Evolutionary conservation across 345 rosid genomes (phyloP).

Genomic region (Citrus inodora): DNA sequence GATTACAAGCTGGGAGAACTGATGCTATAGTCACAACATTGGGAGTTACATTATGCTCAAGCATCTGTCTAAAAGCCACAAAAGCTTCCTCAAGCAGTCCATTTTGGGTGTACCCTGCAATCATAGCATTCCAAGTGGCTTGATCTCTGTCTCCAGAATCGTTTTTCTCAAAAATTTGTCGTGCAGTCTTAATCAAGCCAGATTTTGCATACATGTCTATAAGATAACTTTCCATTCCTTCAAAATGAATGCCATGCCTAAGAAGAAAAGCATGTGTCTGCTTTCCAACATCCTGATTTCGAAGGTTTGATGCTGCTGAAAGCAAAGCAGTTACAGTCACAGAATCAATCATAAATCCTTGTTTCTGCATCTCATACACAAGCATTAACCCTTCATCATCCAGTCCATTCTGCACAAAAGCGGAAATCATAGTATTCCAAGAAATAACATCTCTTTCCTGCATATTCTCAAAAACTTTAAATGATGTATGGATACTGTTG

Average conservation of each 20-base stretch:
- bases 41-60: slow-evolving; percentile 54
- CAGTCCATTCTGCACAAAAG: slow-evolving; percentile 75
- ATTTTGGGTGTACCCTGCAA: slow-evolving; percentile 79
- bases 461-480: slow-evolving; percentile 65
- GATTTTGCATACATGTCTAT: slow-evolving; percentile 87
- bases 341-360: slow-evolving; percentile 54
- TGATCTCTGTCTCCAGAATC: slow-evolving; percentile 45
- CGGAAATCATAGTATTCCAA: slow-evolving; percentile 88
- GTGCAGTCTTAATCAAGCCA: slow-evolving; percentile 56
- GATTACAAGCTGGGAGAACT: slow-evolving; percentile 75
- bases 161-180: slow-evolving; percentile 41
- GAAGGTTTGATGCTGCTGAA: slow-evolving; percentile 84
- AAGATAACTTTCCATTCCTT: slow-evolving; percentile 79
- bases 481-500: slow-evolving; percentile 54
- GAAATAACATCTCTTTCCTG: slow-evolving; percentile 67
- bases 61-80: slow-evolving; percentile 50
- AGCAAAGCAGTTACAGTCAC: slow-evolving; percentile 77
- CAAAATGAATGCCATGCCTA: slow-evolving; percentile 56
- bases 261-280: slow-evolving; percentile 80
- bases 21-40: slow-evolving; percentile 76
- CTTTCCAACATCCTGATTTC: slow-evolving; percentile 61
- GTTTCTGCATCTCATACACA: slow-evolving; percentile 82
- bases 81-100: slow-evolving; percentile 59
- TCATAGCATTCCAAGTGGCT: slow-evolving; percentile 88
- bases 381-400: slow-evolving; percentile 87